Evolutionary conservation across 805 yeast genomes (phyloP), one percentile per base, ranked within the genome.

Genomic region (Nakazawaea wyomingensis): DNA sequence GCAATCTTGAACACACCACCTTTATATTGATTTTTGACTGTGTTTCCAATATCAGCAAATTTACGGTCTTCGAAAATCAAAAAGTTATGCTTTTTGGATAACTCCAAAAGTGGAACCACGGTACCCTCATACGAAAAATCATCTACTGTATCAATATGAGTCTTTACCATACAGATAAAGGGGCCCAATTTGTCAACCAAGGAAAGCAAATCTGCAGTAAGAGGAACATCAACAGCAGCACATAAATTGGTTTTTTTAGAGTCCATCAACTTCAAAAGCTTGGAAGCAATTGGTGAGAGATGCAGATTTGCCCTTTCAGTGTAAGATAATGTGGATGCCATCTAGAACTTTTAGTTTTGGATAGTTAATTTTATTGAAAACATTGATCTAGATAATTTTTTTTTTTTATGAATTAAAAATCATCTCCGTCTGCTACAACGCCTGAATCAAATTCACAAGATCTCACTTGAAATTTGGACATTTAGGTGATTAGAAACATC

Each of bases 21-120:
- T 26, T 85, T 69, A 63, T 91, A 93, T 64, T 93, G 99, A 35
- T 87, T 76, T 66, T 91, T 90, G 43, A 93, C 99, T 1, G 99
- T 93, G 58, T 90, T 88, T 14, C 99, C 99, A 54, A 93, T 93
- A 63, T 93, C 99, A 19, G 99, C 99, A 64, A 93, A 93, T 66
- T 93, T 93, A 50, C 99, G 76, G 66, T 93, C 99, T 66, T 93
- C 99, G 59, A 93, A 93, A 51, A 93, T 83, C 72, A 93, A 66
- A 57, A 93, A 93, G 50, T 84, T 78, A 68, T 90, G 91, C 57
- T 89, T 88, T 53, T 77, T 67, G 17, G 96, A 78, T 26, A 93
- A 69, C 42, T 59, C 78, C 46, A 82, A 64, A 49, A 93, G 67
- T 1, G 98, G 97, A 5, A 64, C 63, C 22, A 91, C 75, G 0